A percentile compares a stretch with the other conserved stretches of the same genome.
These are phyloP conservation scores for Candida insectalens DNA, from an alignment of 805 yeast genomes.

Conservation along the genomic window DNA sequence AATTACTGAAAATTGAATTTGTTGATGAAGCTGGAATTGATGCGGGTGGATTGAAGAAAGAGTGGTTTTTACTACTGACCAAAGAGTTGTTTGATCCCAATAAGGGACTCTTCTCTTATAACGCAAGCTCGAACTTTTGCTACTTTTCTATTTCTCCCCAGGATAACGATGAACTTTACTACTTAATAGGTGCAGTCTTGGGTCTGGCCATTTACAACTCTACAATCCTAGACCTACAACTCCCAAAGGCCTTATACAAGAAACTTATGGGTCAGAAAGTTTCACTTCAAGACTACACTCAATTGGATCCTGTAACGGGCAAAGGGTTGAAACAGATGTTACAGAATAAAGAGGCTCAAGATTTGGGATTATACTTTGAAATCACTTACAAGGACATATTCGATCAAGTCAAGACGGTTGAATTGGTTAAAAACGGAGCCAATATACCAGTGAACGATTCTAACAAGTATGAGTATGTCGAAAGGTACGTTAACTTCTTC, in stretches of 20 bases:
- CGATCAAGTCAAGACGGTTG: constrained; percentile 33
- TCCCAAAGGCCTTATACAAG: constrained; percentile 74
- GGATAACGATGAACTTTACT: constrained; percentile 48
- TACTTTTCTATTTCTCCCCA: constrained; percentile 60
- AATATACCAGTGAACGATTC: constrained; percentile 41
- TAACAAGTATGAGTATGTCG: constrained; percentile 54
- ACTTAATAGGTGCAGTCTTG: constrained; percentile 73
- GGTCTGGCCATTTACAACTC: constrained; percentile 91
- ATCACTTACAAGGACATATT: constrained; percentile 43
- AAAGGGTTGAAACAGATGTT: constrained; percentile 37
- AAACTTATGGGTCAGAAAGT: constrained; percentile 49
- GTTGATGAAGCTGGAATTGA: constrained; percentile 87
- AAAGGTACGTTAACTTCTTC: constrained; percentile 50
- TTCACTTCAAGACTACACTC: constrained; percentile 53
- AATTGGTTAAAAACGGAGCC: constrained; percentile 53
- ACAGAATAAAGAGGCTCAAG: constrained; percentile 34
- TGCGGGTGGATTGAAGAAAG: constrained; percentile 90
- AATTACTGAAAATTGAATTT: constrained; percentile 71
- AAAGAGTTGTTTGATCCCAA: constrained; percentile 60
- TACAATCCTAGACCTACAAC: constrained; percentile 67
- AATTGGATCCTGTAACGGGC: constrained; percentile 62
- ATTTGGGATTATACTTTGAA: constrained; percentile 50
- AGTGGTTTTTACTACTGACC: constrained; percentile 79
- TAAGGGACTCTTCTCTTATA: constrained; percentile 55
- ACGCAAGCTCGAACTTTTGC: constrained; percentile 57